These are phyloP conservation scores for Cladophialophora chaetospira DNA, from an alignment of 2,329 filamentous ascomycete genomes.

Conservation along the genomic window DNA sequence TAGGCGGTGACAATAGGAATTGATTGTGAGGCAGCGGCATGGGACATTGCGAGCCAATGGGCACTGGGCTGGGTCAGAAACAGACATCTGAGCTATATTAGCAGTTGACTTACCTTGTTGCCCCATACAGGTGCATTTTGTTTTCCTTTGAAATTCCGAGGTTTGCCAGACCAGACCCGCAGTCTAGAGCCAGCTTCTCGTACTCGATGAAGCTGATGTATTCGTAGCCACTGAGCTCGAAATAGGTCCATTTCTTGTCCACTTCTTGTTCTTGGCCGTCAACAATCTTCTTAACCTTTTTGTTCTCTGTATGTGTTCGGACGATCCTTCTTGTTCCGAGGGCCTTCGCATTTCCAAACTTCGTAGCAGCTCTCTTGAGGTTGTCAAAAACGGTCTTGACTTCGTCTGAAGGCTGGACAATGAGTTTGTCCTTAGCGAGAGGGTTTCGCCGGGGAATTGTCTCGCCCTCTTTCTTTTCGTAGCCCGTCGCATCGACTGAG, in stretches of 20 bases:
- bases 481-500: constrained; percentile 71
- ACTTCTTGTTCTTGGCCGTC: constrained; percentile 78
- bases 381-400: constrained; percentile 79
- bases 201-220: constrained; percentile 82
- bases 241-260: constrained; percentile 90
- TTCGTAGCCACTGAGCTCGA: constrained; percentile 75
- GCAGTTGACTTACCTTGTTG: constrained; percentile 64
- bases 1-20: constrained; percentile 78
- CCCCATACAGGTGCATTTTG: constrained; percentile 77
- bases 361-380: constrained; percentile 66
- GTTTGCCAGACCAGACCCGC: constrained; percentile 73
- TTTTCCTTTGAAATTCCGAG: constrained; percentile 69
- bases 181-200: constrained; percentile 66
- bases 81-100: neutral
- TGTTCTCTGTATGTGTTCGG: constrained; percentile 77
- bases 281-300: constrained; percentile 85
- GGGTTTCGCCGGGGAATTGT: constrained; percentile 79
- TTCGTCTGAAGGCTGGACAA: constrained; percentile 65
- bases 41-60: constrained; percentile 82
- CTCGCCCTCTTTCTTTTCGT: constrained; percentile 72
- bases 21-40: constrained; percentile 78
- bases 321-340: constrained; percentile 74
- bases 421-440: constrained; percentile 69
- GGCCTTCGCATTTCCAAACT: constrained; percentile 64
- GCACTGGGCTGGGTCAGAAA: constrained; percentile 53